A percentile compares a stretch with the other conserved stretches of the same genome.
Evolutionary conservation across 805 yeast species (phyloP).

Genomic region (Starmera pachycereana): DNA sequence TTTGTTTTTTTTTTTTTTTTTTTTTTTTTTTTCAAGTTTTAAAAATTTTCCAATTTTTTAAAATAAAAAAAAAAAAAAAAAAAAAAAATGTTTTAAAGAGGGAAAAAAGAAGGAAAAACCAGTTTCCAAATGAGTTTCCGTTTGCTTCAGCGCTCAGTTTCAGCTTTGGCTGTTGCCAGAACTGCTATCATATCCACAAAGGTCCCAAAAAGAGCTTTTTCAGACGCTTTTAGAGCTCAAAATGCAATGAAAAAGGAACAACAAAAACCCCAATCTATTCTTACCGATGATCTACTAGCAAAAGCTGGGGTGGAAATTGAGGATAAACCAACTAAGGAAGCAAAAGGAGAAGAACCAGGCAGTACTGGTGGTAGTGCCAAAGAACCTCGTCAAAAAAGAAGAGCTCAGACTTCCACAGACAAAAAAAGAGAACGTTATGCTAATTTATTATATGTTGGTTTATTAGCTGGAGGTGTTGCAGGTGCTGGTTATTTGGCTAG

Average conservation of each 20-base stretch:
- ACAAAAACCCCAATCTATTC: slow-evolving; percentile 36
- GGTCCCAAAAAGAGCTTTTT: slow-evolving; percentile 5
- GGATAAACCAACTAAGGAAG: slow-evolving; percentile 12
- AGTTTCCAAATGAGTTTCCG: not conserved
- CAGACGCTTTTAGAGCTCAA: slow-evolving; percentile 6
- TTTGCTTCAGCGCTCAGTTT: not conserved
- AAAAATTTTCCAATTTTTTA: too few species aligned
- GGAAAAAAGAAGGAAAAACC: not conserved
- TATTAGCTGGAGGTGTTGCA: slow-evolving; percentile 35
- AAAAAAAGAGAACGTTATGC: slow-evolving; percentile 77
- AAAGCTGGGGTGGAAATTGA: slow-evolving; percentile 74
- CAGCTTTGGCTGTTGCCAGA: not conserved
- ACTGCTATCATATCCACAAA: not conserved
- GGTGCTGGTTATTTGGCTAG: slow-evolving; percentile 68
- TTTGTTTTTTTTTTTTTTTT: too few species aligned
- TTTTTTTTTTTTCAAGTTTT: too few species aligned
- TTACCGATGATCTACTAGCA: slow-evolving; percentile 73
- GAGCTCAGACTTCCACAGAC: slow-evolving; percentile 67
- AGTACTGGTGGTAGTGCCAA: slow-evolving; percentile 5
- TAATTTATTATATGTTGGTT: slow-evolving; percentile 55
- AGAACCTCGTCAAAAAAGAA: slow-evolving; percentile 21
- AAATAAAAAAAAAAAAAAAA: too few species aligned
- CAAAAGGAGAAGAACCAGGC: slow-evolving; percentile 7
- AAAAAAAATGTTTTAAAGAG: too few species aligned
- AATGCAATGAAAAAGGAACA: slow-evolving; percentile 11